Base-by-base conservation (phyloP, 1,284 basidiomycete species). In the Trichosporon coremiiforme region DNA sequence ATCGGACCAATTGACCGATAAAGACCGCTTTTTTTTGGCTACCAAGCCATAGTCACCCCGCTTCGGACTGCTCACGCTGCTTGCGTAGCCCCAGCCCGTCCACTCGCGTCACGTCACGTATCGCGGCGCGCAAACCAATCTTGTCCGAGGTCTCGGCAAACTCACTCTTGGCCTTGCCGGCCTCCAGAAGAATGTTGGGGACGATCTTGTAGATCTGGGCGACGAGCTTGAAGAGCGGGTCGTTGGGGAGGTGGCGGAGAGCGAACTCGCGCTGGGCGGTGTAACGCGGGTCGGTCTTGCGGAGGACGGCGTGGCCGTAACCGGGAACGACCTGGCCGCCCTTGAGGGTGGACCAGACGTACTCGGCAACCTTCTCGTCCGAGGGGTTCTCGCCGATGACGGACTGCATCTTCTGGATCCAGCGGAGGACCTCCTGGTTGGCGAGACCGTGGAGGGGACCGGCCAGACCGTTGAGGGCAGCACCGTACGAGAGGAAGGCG, bases 281-380 rank as follows among this genome's bases (percentile, higher is more conserved):
- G 87, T 98, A 98, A 73, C 96, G 94, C 70, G 96, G 96, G 86
- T 99, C 96, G 60, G 94, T 95, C 89, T 96, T 96, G 83, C 95
- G 89, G 73, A 99, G 87, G 66, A 99, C 95, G 77, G 96, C 95
- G 86, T 98, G 96, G 66, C 95, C 95, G 80, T 95, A 95, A 67
- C 94, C 94, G 66, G 94, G 94, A 68, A 97, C 91, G 79, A 97
- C 95, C 82, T 94, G 91, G 22, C 95, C 95, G 73, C 86, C 86
- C 84, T 95, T 95, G 78, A 98, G 87, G 53, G 94, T 95, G 38
- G 90, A 88, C 94, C 94, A 96, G 78, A 96, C 91, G 83, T 95
- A 95, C 81, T 96, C 90, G 84, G 90, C 91, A 78, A 98, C 91
- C 65, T 91, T 89, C 73, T 94, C 92, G 78, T 95, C 91, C 53